phyloP scores from a whole-genome alignment of 2,329 filamentous ascomycete species.

The Chalaropsis ovoidea region DNA sequence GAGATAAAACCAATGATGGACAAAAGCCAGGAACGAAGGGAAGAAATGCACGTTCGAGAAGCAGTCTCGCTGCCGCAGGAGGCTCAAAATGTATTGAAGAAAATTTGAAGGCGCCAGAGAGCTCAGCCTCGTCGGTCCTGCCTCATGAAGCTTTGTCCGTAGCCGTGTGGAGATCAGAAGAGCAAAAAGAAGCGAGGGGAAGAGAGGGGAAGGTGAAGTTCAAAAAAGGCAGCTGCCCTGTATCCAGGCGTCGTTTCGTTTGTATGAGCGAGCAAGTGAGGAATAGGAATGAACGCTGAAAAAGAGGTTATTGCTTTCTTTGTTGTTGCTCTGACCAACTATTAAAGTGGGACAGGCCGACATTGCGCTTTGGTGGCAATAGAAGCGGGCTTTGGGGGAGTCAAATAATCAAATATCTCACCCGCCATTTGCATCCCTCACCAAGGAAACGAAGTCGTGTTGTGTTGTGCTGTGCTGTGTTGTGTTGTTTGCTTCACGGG shows the following conservation, averaged over 20 bases:
- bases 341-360: neutral
- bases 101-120: neutral
- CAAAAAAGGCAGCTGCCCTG: neutral
- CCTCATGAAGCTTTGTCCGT: slow-evolving; percentile 1
- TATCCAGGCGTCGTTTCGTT: slow-evolving; percentile 6
- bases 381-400: neutral
- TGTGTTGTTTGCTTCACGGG: neutral
- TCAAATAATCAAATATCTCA: neutral
- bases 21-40: neutral
- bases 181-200: neutral
- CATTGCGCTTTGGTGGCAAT: neutral
- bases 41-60: neutral
- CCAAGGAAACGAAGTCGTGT: slow-evolving; percentile 9
- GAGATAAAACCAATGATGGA: neutral
- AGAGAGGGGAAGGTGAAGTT: neutral
- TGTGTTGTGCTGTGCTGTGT: slow-evolving; percentile 4
- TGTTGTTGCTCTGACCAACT: slow-evolving; percentile 3
- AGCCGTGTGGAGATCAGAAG: neutral
- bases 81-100: neutral
- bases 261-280: neutral
- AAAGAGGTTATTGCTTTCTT: slow-evolving; percentile 5
- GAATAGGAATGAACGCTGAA: slow-evolving; percentile 13
- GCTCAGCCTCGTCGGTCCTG: slow-evolving; percentile 16
- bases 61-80: slow-evolving; percentile 8
- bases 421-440: slow-evolving; percentile 7